These are phyloP conservation scores for Psilocybe subaeruginosa DNA, from an alignment of 768 basidiomycete genomes.

Conservation along the genomic window DNA sequence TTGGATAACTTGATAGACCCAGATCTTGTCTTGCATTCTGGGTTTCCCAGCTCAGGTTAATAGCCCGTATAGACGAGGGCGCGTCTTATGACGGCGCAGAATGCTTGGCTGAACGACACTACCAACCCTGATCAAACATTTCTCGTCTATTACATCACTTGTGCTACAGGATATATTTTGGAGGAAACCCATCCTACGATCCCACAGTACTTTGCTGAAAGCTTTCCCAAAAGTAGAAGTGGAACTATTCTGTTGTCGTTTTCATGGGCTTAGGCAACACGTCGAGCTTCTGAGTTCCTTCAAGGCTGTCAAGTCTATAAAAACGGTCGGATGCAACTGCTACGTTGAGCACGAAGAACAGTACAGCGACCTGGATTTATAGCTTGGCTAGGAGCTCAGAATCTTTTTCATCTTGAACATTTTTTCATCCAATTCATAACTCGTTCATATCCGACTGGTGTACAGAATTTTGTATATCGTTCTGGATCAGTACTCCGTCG, in stretches of 20 bases:
- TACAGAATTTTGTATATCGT: neutral
- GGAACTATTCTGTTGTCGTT: neutral
- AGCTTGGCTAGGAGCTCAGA: neutral
- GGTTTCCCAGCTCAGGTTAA: conserved; percentile 2
- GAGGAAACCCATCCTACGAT: neutral
- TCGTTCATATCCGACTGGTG: neutral
- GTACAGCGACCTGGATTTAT: neutral
- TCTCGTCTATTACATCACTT: neutral
- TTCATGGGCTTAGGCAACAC: neutral
- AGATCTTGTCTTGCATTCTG: conserved; percentile 5
- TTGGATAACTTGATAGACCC: neutral
- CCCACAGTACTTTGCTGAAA: neutral
- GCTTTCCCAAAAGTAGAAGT: neutral
- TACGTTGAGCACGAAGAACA: neutral
- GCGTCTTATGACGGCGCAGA: neutral
- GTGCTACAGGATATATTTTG: neutral
- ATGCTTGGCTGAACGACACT: neutral
- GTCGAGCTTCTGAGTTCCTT: neutral
- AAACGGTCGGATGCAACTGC: neutral
- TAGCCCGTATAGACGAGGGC: neutral
- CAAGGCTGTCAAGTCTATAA: neutral
- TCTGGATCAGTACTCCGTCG: neutral
- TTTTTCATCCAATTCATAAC: neutral
- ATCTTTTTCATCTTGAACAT: neutral
- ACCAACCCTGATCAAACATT: neutral